A percentile compares a stretch with the other conserved stretches of the same genome.
Conservation (phyloP, 2,329 filamentous ascomycete species). For the Parastagonospora nodorum region DNA sequence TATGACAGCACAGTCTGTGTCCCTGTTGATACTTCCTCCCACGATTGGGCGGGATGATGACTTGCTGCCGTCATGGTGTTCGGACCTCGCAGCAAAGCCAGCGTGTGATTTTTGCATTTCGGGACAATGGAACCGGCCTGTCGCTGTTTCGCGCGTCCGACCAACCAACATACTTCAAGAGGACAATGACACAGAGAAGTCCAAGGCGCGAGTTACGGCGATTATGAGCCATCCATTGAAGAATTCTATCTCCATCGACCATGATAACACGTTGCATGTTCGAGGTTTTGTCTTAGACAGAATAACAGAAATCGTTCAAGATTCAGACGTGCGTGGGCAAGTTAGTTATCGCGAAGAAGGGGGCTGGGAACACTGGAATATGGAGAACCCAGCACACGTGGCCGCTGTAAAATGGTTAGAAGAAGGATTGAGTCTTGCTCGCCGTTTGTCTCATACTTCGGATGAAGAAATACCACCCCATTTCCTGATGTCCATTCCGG, state of each 20-base stretch:
- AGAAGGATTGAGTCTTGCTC: neutral
- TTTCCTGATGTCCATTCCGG: conserved; percentile 1
- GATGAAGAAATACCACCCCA: neutral
- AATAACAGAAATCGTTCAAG: neutral
- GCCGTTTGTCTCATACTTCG: neutral
- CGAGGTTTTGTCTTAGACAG: conserved; percentile 3
- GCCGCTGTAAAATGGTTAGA: neutral
- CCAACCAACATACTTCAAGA: neutral
- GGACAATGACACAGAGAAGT: neutral
- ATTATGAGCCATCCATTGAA: neutral
- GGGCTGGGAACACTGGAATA: neutral
- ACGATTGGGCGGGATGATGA: neutral
- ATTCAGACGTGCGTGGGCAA: neutral
- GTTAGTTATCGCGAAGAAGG: neutral
- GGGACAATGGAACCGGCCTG: neutral
- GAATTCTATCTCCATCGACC: neutral
- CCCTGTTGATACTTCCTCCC: neutral
- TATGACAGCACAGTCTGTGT: neutral
- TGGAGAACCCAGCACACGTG: neutral
- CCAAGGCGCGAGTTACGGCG: neutral
- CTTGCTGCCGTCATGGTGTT: conserved; percentile 7
- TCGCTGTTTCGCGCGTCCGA: neutral
- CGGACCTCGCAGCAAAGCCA: neutral
- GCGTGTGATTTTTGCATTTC: neutral
- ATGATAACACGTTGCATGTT: neutral